Evolutionary conservation across 345 rosid genomes (phyloP), one percentile per base, ranked within the genome.

Genomic region (Eucalyptus grandis): DNA sequence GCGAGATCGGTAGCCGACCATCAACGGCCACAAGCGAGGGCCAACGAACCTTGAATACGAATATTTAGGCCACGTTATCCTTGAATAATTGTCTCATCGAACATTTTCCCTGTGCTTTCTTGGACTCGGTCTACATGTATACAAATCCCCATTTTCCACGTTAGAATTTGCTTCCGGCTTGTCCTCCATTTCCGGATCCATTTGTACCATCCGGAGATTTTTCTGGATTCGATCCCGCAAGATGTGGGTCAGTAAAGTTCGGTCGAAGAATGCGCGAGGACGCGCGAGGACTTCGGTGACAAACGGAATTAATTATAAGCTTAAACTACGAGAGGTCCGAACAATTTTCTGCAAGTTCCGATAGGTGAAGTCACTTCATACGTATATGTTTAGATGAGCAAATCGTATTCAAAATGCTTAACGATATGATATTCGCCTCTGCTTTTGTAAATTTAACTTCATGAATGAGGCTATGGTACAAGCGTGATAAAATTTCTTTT

Each of bases 61-160:
- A 56, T 24, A 24, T 5, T 4, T 56, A 56, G 77, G 37, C 9
- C 17, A 65, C 9, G 37, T 15, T 15, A n/a, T 14, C 8, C 19
- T 65, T 2, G 9, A 0, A 0, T 65, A 15, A 65, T 14, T 65
- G 21, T 1, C 10, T 14, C 17, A 65, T 65, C 15, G 19, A 2
- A 14, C 37, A 2, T 65, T n/a, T n/a, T 14, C 77, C 37, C 8
- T n/a, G 37, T 65, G 17, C 37, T 65, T 65, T 65, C 31, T 65
- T n/a, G 37, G 77, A 65, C 77, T 65, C 77, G 40, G 40, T 65
- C 77, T 65, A n/a, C 77, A 65, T n/a, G 1, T n/a, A 14, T 14
- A 14, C 77, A 65, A n/a, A 65, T 65, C 77, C 77, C 3, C 77
- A 8, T 65, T 65, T n/a, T 65, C 40, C 40, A 65, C 40, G 17